Evolutionary conservation across 1,139 yeast species (phyloP), one percentile per base, ranked within the genome.

Genomic region (Taphrina flavorubra): DNA sequence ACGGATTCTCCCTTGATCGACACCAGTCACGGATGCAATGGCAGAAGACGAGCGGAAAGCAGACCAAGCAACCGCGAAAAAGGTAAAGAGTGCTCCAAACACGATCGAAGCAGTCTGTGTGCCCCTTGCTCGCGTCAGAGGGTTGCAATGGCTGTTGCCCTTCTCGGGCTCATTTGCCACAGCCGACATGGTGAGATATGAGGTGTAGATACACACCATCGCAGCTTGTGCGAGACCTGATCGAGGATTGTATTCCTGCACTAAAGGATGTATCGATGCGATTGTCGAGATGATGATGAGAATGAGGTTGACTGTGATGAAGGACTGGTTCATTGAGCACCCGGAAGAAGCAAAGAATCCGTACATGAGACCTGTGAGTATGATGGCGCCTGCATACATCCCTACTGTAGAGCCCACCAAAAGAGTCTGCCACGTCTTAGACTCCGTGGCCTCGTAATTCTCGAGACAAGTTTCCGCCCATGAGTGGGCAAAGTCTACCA

Each of bases 381-480:
- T 84, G 1, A 92, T 73, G 59, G 94, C 84, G 18, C 88, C 88
- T 39, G 87, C 74, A 76, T 92, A 94, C 98, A 94, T 92, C 31
- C 86, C 78, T 57, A 88, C 81, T 0, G 99, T 94, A 0, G 98
- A 97, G 1, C 96, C 91, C 46, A 94, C 85, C 60, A 95, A 81
- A 31, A 92, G 79, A 58, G 85, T 82, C 75, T 90, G 86, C 99
- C 99, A 94, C 73, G 90, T 75, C 51, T 61, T 61, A 64, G 92
- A 88, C 72, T 92, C 97, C 73, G 89, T 95, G 73, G 85, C 83
- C 77, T 94, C 98, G 62, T 94, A 91, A 75, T 91, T 90, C 73
- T 89, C 94, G 69, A 94, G 84, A 77, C 99, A 95, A 11, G 89
- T 90, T 75, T 95, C 99, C 0, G 99, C 98, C 97, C 98, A 95